A percentile compares a stretch with the other conserved stretches of the same genome.
Evolutionary conservation across 1,284 basidiomycete species (phyloP).

Genomic region (Inonotus hispidus): DNA sequence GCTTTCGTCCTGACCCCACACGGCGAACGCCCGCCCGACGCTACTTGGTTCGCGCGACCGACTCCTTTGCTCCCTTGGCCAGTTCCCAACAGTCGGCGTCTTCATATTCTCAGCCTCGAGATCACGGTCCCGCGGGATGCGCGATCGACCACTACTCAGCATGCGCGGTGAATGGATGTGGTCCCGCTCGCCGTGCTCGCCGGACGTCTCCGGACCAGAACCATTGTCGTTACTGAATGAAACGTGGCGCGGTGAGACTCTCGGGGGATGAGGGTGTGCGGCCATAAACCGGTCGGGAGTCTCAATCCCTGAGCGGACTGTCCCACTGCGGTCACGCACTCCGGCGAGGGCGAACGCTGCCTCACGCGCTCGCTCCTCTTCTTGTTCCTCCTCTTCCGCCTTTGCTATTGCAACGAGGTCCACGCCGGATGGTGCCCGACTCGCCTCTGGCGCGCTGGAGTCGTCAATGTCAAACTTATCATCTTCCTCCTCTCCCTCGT

Average conservation of each 20-base stretch:
- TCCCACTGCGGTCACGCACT: constrained; percentile 30
- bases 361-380: constrained; percentile 28
- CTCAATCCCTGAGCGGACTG: constrained; percentile 51
- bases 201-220: constrained; percentile 4
- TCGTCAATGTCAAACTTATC: constrained; percentile 89
- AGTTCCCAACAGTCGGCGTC: constrained; percentile 48
- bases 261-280: constrained; percentile 54
- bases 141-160: constrained; percentile 42
- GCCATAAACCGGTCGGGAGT: constrained; percentile 74
- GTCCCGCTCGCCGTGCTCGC: constrained; percentile 46
- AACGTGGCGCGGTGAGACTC: constrained; percentile 48
- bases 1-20: constrained; percentile 83
- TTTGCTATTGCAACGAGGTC: constrained; percentile 24
- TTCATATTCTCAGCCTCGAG: constrained; percentile 40
- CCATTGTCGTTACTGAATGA: constrained; percentile 31
- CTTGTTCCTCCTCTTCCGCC: constrained; percentile 28
- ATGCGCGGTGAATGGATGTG: constrained; percentile 44
- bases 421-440: constrained; percentile 26
- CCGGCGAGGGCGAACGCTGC: constrained; percentile 33
- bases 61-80: constrained; percentile 28
- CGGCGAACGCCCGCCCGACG: constrained; percentile 64
- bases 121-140: constrained; percentile 50
- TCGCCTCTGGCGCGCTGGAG: constrained; percentile 52
- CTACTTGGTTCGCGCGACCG: constrained; percentile 34
- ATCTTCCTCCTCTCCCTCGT: constrained; percentile 38